These are phyloP conservation scores for Plasmodium adleri DNA, from an alignment of 169 alveolate genomes.

Conservation along the genomic window DNA sequence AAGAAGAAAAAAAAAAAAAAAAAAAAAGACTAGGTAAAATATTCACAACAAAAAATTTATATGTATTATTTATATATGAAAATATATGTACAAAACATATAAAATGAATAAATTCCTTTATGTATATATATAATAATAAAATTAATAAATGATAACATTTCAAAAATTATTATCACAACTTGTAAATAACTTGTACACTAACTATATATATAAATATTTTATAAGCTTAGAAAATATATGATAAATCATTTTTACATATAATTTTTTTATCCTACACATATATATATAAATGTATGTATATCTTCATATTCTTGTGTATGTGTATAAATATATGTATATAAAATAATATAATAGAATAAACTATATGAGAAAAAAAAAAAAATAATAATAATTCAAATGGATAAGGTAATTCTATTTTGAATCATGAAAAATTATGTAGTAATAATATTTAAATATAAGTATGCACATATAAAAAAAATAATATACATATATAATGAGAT, in stretches of 20 bases:
- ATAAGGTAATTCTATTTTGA: too few species aligned
- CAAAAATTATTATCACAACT: slow-evolving; percentile 55
- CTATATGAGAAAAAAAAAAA: not conserved
- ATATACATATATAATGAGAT: not conserved
- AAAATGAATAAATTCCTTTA: not conserved
- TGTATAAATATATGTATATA: not conserved
- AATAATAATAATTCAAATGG: not conserved
- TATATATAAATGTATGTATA: slow-evolving; percentile 6
- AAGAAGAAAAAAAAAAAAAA: not conserved
- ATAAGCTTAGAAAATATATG: slow-evolving; percentile 23
- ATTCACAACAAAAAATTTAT: not conserved
- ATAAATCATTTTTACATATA: slow-evolving; percentile 48
- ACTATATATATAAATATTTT: slow-evolving; percentile 40
- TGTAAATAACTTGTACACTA: slow-evolving; percentile 38
- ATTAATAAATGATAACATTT: slow-evolving; percentile 14
- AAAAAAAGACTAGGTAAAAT: not conserved
- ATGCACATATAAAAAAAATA: not conserved
- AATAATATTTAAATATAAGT: too few species aligned
- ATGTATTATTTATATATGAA: not conserved
- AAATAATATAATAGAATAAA: not conserved
- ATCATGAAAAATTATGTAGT: too few species aligned
- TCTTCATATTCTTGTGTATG: not conserved
- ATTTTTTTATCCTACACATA: not conserved
- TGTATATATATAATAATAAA: not conserved
- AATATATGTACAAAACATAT: slow-evolving; percentile 1